These are phyloP conservation scores for Cryptosporidium sp. DNA, from an alignment of 169 alveolate genomes.

Conservation along the genomic window DNA sequence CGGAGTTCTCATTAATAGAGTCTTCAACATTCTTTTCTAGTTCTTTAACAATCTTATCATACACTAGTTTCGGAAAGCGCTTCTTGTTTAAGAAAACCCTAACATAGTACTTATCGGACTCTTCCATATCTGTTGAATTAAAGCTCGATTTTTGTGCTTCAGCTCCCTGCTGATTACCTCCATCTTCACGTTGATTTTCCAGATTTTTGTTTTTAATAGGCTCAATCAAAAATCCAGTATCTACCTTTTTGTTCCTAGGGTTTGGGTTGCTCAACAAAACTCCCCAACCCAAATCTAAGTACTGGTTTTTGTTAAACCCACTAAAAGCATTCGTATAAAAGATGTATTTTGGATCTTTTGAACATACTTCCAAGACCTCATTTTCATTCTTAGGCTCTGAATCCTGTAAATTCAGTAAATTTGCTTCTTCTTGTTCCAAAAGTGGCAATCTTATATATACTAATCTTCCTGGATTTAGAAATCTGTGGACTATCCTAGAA, in stretches of 20 bases:
- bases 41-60: slow-evolving; percentile 6
- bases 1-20: slow-evolving; percentile 4
- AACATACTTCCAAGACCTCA: not conserved
- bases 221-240: slow-evolving; percentile 19
- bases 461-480: slow-evolving; percentile 88
- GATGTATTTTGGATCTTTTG: not conserved
- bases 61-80: slow-evolving; percentile 19
- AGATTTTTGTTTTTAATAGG: not conserved
- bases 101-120: slow-evolving; percentile 4
- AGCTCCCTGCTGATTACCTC: not conserved
- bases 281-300: slow-evolving; percentile 79
- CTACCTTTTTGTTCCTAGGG: slow-evolving; percentile 1
- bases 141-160: not conserved
- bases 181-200: not conserved
- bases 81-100: slow-evolving; percentile 36
- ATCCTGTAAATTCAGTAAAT: slow-evolving; percentile 11
- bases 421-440: slow-evolving; percentile 85
- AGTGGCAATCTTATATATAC: slow-evolving; percentile 81
- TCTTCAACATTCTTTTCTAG: slow-evolving; percentile 27
- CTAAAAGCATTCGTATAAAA: not conserved
- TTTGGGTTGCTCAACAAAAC: slow-evolving; percentile 53
- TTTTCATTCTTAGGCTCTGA: not conserved
- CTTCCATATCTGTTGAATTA: not conserved
- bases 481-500: slow-evolving; percentile 85
- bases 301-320: slow-evolving; percentile 32